Conservation (phyloP, 2,329 filamentous ascomycete species). For the Aspergillus fumigatiaffinis region DNA sequence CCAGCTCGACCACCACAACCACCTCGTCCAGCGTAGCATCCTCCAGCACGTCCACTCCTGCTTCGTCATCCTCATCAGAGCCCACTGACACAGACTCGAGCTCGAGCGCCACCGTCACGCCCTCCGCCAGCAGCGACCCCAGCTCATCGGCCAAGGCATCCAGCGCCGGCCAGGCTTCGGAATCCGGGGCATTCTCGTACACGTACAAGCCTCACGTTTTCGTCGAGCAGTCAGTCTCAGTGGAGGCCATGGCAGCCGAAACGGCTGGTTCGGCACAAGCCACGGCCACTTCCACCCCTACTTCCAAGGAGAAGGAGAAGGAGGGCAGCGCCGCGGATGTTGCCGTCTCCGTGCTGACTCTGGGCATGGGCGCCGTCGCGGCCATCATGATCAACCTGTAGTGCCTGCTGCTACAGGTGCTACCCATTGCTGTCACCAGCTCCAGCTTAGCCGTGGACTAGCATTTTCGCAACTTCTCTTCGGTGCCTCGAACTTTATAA, state of each 20-base stretch:
- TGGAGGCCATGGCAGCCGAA: background rate
- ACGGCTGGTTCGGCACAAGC: background rate
- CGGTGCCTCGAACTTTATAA: background rate
- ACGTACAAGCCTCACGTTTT: conserved; percentile 10
- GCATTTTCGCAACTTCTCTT: background rate
- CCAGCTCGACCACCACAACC: conserved; percentile 8
- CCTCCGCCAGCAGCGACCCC: background rate
- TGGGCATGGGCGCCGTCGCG: conserved; percentile 22
- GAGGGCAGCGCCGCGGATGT: conserved; percentile 16
- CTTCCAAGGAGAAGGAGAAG: conserved; percentile 5
- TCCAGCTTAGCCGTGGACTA: background rate
- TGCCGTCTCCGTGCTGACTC: conserved; percentile 19
- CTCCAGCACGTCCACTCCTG: background rate
- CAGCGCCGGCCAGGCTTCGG: background rate
- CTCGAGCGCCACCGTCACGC: background rate
- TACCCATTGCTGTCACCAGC: background rate
- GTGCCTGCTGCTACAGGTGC: background rate
- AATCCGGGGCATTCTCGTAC: background rate
- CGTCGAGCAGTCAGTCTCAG: conserved; percentile 7
- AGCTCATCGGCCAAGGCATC: background rate
- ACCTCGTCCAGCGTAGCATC: conserved; percentile 1
- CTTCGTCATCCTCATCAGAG: background rate
- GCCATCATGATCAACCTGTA: conserved; percentile 23
- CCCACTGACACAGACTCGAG: background rate
- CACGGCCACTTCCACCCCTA: conserved; percentile 11